Base-by-base conservation (phyloP, 2,329 filamentous ascomycete species). In the Trichoderma sp. region DNA sequence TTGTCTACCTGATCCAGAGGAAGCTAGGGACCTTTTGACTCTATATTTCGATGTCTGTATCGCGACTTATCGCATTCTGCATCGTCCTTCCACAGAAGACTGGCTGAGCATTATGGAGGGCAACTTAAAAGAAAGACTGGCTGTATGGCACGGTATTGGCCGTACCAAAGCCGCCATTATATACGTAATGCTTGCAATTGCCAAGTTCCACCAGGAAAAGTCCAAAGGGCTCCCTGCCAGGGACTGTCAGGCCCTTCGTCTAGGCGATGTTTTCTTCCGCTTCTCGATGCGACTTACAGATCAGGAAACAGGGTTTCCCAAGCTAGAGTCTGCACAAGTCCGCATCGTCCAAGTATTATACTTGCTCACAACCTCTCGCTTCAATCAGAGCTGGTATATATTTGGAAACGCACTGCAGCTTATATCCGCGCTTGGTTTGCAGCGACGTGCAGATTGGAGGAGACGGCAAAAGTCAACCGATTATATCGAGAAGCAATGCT, bases 21-120 rank as follows among this genome's bases (percentile, higher is more conserved):
- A 80, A 7, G 71, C 77, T 0, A 74, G 72, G 4, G 67, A 73
- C 1, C 51, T 89, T 2, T 79, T 90, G 5, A 81, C 82, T 8
- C 80, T 87, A 7, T 90, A 90, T 69, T 90, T 90, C 73, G 87
- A 90, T 61, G 88, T 87, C 71, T 88, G 87, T 7, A 86, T 88
- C 24, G 87, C 88, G 0, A 90, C 88, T 0, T 89, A 90, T 74
- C 84, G 88, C 4, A 87, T 89, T 71, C 75, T 90, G 24, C 87
- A 90, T 75, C 81, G 86, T 0, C 85, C 86, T 0, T 86, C 84
- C 2, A 84, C 88, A 0, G 83, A 87, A 65, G 66, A 74, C 0
- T 89, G 87, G 86, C 75, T 86, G 3, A 77, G 81, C 30, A 75
- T 79, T 8, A 81, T 86, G 66, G 78, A 83, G 64, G 77, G 76